Evolutionary conservation across 352 stramenopile species (phyloP), one percentile per base, ranked within the genome.

Genomic region (Phytophthora lateralis): DNA sequence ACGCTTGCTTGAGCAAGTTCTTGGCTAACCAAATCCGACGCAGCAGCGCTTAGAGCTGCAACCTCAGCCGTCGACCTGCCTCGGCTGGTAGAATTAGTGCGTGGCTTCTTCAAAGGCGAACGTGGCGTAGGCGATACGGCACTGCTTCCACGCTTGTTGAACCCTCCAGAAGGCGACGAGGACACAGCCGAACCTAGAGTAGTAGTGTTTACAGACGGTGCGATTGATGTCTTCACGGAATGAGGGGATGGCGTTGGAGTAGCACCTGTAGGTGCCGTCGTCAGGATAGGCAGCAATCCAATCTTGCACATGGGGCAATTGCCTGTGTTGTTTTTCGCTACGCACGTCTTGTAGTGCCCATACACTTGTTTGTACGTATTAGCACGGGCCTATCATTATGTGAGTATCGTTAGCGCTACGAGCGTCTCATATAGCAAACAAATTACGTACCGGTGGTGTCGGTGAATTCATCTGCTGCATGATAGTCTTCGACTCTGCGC

Each of bases 271-370:
- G 62, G 38, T 37, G 53, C 24, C 24, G 78, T 24, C 24, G 78
- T 57, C 1, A 87, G 18, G 24, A 95, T 80, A 11, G 85, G 85
- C 20, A 80, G 65, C 37, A 93, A 46, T 2, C 85, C 83, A 44
- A 96, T 91, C 50, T 88, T 91, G 64, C 87, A 96, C 80, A 96
- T 91, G 1, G 87, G 85, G 43, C 87, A 96, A 50, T 84, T 93
- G 5, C 63, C 58, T 8, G 83, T 93, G 56, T 89, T 92, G 43
- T 89, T 91, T 66, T 90, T 93, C 34, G 76, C 72, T 9, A 90
- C 4, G 53, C 87, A 96, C 17, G 82, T 76, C 50, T 96, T 93
- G 76, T 91, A 86, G 65, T 96, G 87, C 0, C 75, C 65, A 24
- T 87, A 94, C 10, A 96, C 81, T 71, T 96, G 84, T 50, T 91